phyloP scores from a whole-genome alignment of 1,284 basidiomycete genomes.

The Cutaneotrichosporon sp. region DNA sequence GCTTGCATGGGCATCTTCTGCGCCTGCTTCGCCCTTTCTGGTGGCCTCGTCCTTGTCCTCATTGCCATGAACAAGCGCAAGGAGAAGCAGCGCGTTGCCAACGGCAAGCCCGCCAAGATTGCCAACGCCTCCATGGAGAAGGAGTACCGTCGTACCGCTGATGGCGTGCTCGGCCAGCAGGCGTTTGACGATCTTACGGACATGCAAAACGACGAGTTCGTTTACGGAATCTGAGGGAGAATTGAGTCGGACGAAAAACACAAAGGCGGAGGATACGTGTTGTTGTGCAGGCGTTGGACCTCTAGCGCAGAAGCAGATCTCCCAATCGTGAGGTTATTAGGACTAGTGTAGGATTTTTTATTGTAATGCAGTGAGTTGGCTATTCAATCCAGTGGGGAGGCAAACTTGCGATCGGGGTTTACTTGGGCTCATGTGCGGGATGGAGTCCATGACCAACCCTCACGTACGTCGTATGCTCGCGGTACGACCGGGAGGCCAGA shows the following conservation, averaged over 20 bases:
- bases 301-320: background rate
- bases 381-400: too few species aligned
- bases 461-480: too few species aligned
- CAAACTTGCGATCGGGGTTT: too few species aligned
- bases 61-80: conserved; percentile 41
- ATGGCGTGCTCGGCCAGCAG: conserved; percentile 27
- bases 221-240: conserved; percentile 30
- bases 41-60: conserved; percentile 23
- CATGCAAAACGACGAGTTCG: conserved; percentile 32
- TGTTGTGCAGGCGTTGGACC: background rate
- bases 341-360: too few species aligned
- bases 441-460: too few species aligned
- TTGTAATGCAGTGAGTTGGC: too few species aligned
- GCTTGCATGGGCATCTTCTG: conserved; percentile 40
- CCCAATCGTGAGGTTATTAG: too few species aligned
- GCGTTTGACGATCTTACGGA: conserved; percentile 44
- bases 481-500: too few species aligned
- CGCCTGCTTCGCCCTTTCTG: conserved; percentile 22
- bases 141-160: conserved; percentile 18
- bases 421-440: too few species aligned
- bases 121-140: conserved; percentile 40
- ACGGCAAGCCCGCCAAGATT: conserved; percentile 48
- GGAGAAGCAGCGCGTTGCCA: conserved; percentile 37
- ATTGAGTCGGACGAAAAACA: background rate
- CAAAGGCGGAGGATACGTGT: background rate